Conservation (phyloP, 495 filamentous ascomycete genomes). For the Stereocaulon alpinum region DNA sequence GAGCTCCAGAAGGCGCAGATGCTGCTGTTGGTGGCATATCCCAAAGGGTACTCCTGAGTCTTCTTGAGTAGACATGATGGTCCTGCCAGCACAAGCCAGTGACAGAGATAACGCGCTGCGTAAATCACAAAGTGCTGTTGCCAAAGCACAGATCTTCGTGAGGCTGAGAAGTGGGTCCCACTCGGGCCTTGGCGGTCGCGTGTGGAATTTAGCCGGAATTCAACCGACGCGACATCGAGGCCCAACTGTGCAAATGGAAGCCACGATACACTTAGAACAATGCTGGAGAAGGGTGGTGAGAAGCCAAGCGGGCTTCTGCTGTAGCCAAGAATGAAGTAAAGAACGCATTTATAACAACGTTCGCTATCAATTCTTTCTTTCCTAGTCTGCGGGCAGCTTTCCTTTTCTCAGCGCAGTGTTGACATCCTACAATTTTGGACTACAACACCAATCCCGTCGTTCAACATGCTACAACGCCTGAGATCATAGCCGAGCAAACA, state of each 20-base stretch:
- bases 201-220: neutral
- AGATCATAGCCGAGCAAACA: neutral
- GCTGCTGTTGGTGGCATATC: conserved; percentile 47
- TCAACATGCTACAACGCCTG: neutral
- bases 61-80: conserved; percentile 34
- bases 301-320: neutral
- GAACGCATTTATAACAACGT: neutral
- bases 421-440: neutral
- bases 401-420: conserved; percentile 1
- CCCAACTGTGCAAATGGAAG: neutral
- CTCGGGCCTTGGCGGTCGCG: neutral
- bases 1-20: conserved; percentile 72
- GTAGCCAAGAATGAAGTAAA: neutral
- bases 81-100: too few relatives aligned
- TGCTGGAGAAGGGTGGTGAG: neutral
- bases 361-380: neutral
- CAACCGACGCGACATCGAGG: conserved; percentile 1
- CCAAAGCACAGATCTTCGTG: neutral
- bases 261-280: neutral
- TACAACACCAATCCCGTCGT: neutral
- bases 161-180: neutral
- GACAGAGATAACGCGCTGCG: too few relatives aligned
- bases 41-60: conserved; percentile 52
- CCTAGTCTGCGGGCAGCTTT: conserved; percentile 12
- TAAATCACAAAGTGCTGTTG: neutral